Percentiles rank a stretch among this genome's conserved stretches.
Conservation (phyloP, 2,329 filamentous ascomycete species). For the Botryotinia globosa region DNA sequence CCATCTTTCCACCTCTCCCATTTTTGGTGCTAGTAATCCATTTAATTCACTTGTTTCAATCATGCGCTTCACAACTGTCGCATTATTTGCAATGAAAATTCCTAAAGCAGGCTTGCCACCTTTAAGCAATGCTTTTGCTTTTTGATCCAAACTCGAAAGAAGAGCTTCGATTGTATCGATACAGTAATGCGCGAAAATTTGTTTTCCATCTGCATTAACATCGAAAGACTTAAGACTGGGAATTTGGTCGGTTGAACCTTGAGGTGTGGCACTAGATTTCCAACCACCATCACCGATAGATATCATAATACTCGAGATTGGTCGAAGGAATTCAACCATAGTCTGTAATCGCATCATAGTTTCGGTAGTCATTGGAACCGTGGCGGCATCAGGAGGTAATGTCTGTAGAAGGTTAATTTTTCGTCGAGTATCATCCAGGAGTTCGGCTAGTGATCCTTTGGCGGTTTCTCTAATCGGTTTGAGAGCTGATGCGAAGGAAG, state of each 20-base stretch:
- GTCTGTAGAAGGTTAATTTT: slow-evolving; percentile 63
- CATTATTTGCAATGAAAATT: slow-evolving; percentile 87
- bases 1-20: slow-evolving; percentile 72
- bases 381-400: slow-evolving; percentile 74
- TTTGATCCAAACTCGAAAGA: slow-evolving; percentile 70
- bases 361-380: slow-evolving; percentile 75
- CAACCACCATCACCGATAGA: slow-evolving; percentile 92
- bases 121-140: slow-evolving; percentile 69
- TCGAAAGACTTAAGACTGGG: slow-evolving; percentile 78
- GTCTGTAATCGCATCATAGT: slow-evolving; percentile 83
- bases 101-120: slow-evolving; percentile 70
- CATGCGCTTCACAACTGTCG: slow-evolving; percentile 79
- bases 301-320: slow-evolving; percentile 85
- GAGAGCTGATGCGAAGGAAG: slow-evolving; percentile 76
- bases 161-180: slow-evolving; percentile 83
- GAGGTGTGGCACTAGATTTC: slow-evolving; percentile 56
- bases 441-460: slow-evolving; percentile 76
- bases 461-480: slow-evolving; percentile 90
- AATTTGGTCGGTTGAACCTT: slow-evolving; percentile 59
- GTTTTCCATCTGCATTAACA: slow-evolving; percentile 80
- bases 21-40: slow-evolving; percentile 65
- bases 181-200: slow-evolving; percentile 87
- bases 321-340: slow-evolving; percentile 81
- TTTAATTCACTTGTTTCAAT: slow-evolving; percentile 78
- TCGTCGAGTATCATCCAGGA: slow-evolving; percentile 79